Evolutionary conservation across 2,329 filamentous ascomycete species (phyloP).

Genomic region (Monosporascus sp.): DNA sequence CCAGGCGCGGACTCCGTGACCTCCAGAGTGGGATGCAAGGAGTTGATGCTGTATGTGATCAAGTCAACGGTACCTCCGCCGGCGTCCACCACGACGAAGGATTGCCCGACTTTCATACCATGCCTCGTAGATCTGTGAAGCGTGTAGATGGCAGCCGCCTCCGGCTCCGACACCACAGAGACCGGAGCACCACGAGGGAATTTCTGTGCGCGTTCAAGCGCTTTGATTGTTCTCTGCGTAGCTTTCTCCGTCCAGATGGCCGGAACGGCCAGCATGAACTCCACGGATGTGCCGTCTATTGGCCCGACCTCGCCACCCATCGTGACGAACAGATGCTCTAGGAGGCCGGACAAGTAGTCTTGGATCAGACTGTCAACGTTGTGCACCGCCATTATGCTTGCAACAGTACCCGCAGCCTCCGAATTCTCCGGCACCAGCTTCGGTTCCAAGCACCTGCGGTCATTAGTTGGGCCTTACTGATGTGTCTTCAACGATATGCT

Average conservation of each 20-base stretch:
- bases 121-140: constrained; percentile 38
- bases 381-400: neutral
- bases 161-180: constrained; percentile 45
- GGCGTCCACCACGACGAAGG: constrained; percentile 49
- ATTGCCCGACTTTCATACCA: constrained; percentile 38
- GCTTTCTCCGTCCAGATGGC: constrained; percentile 54
- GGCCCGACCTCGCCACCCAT: constrained; percentile 36
- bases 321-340: constrained; percentile 40
- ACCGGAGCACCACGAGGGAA: constrained; percentile 31
- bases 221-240: constrained; percentile 43
- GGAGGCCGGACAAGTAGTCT: constrained; percentile 44
- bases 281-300: constrained; percentile 38
- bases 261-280: constrained; percentile 53
- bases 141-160: constrained; percentile 47
- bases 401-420: neutral
- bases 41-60: constrained; percentile 38
- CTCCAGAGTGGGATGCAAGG: constrained; percentile 37
- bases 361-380: neutral
- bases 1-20: constrained; percentile 45
- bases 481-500: neutral
- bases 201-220: constrained; percentile 34
- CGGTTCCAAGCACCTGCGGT: neutral
- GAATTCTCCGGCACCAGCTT: neutral
- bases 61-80: constrained; percentile 38
- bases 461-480: constrained; percentile 15